Conservation (phyloP, 129 eudicot species). For the Pulicaria dysenterica region DNA sequence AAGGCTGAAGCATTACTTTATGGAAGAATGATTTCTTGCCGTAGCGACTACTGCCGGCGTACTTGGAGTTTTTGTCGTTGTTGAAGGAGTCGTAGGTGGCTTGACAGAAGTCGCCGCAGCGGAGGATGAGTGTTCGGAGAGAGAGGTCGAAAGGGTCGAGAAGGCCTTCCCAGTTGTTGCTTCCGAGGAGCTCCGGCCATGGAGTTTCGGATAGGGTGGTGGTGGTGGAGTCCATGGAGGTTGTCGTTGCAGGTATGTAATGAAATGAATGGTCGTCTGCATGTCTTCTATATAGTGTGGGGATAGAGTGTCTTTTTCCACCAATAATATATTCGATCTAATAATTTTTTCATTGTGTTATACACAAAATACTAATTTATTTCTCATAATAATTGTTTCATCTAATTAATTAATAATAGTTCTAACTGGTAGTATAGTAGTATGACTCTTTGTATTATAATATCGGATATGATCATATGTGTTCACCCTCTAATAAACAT, state of each 20-base stretch:
- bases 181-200: constrained; percentile 44
- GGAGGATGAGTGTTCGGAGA: constrained; percentile 41
- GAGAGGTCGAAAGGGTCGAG: constrained; percentile 38
- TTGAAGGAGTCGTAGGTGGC: constrained; percentile 84
- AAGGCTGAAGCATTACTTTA: constrained; percentile 59
- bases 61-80: constrained; percentile 69
- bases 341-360: no score
- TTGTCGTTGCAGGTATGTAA: background rate
- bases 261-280: constrained; percentile 32
- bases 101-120: constrained; percentile 77
- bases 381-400: no score
- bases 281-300: constrained; percentile 19
- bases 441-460: no score
- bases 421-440: no score
- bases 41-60: constrained; percentile 78
- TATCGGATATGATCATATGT: no score
- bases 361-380: no score
- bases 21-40: constrained; percentile 60
- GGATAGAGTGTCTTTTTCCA: background rate
- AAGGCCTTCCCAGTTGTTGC: constrained; percentile 39
- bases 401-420: no score
- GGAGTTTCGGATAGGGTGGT: constrained; percentile 20
- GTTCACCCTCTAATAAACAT: no score
- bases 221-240: constrained; percentile 25
- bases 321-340: background rate